Evolutionary conservation across 805 yeast genomes (phyloP).

Genomic region (Yamadazyma tumulicola): DNA sequence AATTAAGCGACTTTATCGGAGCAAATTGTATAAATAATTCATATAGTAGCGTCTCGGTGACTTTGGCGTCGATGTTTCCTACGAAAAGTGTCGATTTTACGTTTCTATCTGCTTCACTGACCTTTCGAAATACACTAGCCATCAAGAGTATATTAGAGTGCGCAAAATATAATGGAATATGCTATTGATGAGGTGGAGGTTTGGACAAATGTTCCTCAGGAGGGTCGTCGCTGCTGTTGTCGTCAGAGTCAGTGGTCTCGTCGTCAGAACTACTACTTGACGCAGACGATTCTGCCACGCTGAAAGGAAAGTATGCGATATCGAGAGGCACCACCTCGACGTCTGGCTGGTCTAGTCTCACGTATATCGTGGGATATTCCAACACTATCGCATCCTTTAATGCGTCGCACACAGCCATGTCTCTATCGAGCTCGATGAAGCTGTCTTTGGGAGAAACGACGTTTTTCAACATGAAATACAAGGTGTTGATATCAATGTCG

Average conservation of each 20-base stretch:
- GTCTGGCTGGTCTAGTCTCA: conserved; percentile 28
- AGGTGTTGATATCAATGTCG: conserved; percentile 21
- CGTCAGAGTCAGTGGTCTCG: conserved; percentile 6
- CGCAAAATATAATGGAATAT: neutral
- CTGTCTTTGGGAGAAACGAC: conserved; percentile 17
- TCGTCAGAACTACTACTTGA: conserved; percentile 17
- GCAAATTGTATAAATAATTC: conserved; percentile 86
- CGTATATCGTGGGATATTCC: conserved; percentile 72
- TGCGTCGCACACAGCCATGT: conserved; percentile 29
- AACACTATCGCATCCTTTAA: conserved; percentile 59
- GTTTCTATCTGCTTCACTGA: conserved; percentile 47
- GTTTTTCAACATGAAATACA: conserved; percentile 31
- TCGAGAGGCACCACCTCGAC: conserved; percentile 16
- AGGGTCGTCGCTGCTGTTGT: conserved; percentile 11
- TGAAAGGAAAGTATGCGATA: conserved; percentile 13
- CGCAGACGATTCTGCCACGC: neutral
- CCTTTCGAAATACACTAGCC: conserved; percentile 31
- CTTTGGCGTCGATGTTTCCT: conserved; percentile 78
- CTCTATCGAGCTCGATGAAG: conserved; percentile 30
- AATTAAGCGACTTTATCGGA: conserved; percentile 63
- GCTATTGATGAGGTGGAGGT: neutral
- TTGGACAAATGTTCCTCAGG: conserved; percentile 1
- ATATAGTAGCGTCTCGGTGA: conserved; percentile 65
- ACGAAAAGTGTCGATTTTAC: conserved; percentile 67
- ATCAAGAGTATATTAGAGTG: too few species aligned